phyloP scores from a whole-genome alignment of 331 rosid species.

The Prunus yedoensis region DNA sequence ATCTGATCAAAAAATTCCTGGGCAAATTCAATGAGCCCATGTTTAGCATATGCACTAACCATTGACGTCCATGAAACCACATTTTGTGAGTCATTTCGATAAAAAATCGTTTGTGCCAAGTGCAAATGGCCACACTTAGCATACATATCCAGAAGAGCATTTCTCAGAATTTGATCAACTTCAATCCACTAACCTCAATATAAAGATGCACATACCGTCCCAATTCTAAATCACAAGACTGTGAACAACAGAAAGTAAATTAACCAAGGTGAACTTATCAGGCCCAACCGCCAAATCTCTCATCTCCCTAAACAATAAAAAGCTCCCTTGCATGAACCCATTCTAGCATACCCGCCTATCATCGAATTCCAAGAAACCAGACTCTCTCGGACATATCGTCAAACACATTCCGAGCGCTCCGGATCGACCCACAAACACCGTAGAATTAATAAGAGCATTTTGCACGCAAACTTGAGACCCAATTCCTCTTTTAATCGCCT shows the following conservation, averaged over 20 bases:
- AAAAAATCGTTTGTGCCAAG: constrained; percentile 40
- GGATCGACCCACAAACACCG: constrained; percentile 37
- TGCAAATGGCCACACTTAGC: constrained; percentile 68
- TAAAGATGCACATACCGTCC: constrained; percentile 59
- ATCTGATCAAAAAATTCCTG: constrained; percentile 45
- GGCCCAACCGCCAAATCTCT: constrained; percentile 36
- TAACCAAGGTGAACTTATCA: constrained; percentile 58
- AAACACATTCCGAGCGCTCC: constrained; percentile 50
- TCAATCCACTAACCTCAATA: constrained; percentile 39
- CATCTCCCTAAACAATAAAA: constrained; percentile 50
- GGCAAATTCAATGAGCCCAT: constrained; percentile 49
- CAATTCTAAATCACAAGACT: constrained; percentile 38
- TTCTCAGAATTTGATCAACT: constrained; percentile 55
- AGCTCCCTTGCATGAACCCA: constrained; percentile 36
- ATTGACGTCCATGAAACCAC: constrained; percentile 71
- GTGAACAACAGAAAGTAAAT: constrained; percentile 73
- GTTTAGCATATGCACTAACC: constrained; percentile 60
- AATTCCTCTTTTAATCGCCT: constrained; percentile 54
- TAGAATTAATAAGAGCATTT: constrained; percentile 48
- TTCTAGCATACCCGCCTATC: constrained; percentile 57
- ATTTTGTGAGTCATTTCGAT: constrained; percentile 48
- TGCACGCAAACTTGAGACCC: constrained; percentile 40
- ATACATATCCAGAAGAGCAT: constrained; percentile 67
- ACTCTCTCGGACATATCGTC: constrained; percentile 50
- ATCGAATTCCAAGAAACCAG: constrained; percentile 77